Evolutionary conservation across 2,329 filamentous ascomycete species (phyloP), one percentile per base, ranked within the genome.

Genomic region (Sclerotinia trifoliorum): DNA sequence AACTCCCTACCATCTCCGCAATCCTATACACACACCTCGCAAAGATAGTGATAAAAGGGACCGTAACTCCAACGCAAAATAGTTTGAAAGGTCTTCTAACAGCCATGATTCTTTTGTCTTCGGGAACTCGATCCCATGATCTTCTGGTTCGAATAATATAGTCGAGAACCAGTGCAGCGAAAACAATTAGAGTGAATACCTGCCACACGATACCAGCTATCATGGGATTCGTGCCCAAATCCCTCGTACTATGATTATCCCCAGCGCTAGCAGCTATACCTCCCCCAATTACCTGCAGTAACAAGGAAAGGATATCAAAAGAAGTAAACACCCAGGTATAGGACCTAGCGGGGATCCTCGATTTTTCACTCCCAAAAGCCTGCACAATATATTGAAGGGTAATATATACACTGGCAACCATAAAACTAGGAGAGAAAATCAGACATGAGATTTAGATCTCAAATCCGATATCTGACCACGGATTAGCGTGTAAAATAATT

Each of bases 1-100:
- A 90, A 26, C 87, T 87, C 35, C 85, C 85, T 2, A 84, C 83
- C 85, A 89, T 88, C 75, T 89, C 87, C 1, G 83, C 84, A 65
- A 89, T 71, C 66, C 75, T 65, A 51, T 76, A 76, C 5, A 75
- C 52, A 54, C 74, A 75, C 62, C 74, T 61, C 1, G 69, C 57
- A 29, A 75, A 73, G 6, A 75, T 68, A 0, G 67, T 65, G 10
- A 68, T n/a, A 29, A 71, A 70, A 6, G 73, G 68, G 13, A 70
- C 64, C 17, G 49, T 32, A 8, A 74, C 58, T 8, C 66, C 71
- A 24, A 48, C n/a, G n/a, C 69, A 35, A 42, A 75, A 75, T 2
- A 69, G 54, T 55, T 66, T 70, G 65, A 74, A 73, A 0, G 66
- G 63, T 24, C 15, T 65, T 39, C 55, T 65, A 19, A 67, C 58